Conservation (phyloP, 352 stramenopile species). For the Globisporangium apiculatum region DNA sequence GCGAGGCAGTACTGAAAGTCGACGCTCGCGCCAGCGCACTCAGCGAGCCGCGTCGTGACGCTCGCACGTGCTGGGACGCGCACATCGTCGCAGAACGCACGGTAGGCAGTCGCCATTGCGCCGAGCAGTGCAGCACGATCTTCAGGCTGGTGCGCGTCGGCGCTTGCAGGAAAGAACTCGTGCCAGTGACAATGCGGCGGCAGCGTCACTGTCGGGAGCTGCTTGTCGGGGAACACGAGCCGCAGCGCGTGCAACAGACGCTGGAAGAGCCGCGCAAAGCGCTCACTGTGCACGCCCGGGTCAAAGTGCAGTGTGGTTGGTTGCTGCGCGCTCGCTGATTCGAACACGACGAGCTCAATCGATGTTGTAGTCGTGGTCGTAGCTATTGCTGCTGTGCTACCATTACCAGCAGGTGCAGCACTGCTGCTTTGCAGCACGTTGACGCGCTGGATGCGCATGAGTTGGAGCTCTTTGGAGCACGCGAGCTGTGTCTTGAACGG, state of each 20-base stretch:
- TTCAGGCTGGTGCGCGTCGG: background rate
- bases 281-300: conserved; percentile 44
- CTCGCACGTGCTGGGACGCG: conserved; percentile 36
- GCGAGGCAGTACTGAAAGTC: conserved; percentile 65
- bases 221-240: conserved; percentile 34
- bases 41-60: conserved; percentile 33
- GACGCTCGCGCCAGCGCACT: conserved; percentile 42
- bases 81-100: conserved; percentile 58
- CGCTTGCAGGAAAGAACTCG: conserved; percentile 32
- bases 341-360: conserved; percentile 22
- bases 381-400: background rate
- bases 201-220: conserved; percentile 23
- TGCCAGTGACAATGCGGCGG: conserved; percentile 39
- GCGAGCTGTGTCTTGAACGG: conserved; percentile 30
- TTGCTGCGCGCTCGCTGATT: background rate
- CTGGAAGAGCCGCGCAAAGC: conserved; percentile 43
- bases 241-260: conserved; percentile 37
- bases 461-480: conserved; percentile 26
- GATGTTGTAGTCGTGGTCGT: conserved; percentile 17
- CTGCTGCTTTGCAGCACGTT: conserved; percentile 18
- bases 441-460: conserved; percentile 38
- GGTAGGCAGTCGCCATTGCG: conserved; percentile 41
- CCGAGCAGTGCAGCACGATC: conserved; percentile 14
- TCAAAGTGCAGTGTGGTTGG: conserved; percentile 39
- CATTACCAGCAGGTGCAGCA: conserved; percentile 1